These are phyloP conservation scores for Helicocarpus griseus DNA, from an alignment of 2,329 filamentous ascomycete genomes.

Conservation along the genomic window DNA sequence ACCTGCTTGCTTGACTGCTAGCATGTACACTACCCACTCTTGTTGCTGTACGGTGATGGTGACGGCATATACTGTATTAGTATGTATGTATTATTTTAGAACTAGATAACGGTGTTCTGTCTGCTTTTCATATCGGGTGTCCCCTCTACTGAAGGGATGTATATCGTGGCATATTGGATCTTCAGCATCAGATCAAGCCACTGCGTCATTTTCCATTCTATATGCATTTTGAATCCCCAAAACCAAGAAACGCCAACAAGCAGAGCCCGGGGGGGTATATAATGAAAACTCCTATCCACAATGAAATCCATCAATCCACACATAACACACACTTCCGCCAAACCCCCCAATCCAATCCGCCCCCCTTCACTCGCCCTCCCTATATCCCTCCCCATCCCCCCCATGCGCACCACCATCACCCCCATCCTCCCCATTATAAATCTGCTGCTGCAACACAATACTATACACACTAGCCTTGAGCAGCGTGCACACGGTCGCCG, in stretches of 20 bases:
- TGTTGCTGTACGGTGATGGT: not conserved
- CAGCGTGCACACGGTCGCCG: slow-evolving; percentile 85
- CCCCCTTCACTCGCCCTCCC: slow-evolving; percentile 12
- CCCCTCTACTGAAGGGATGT: too few species aligned
- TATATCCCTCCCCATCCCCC: slow-evolving; percentile 14
- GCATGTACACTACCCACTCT: not conserved
- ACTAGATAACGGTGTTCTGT: not conserved
- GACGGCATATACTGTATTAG: slow-evolving; percentile 7
- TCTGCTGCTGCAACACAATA: slow-evolving; percentile 96
- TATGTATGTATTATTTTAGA: slow-evolving; percentile 6
- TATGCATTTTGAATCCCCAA: too few species aligned
- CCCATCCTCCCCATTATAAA: slow-evolving; percentile 52
- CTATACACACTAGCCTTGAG: slow-evolving; percentile 98
- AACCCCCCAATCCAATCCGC: slow-evolving; percentile 6
- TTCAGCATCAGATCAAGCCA: too few species aligned
- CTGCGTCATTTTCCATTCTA: too few species aligned
- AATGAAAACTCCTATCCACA: too few species aligned
- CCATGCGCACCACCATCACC: slow-evolving; percentile 21
- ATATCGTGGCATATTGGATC: too few species aligned
- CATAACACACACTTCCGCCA: not conserved
- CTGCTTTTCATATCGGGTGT: not conserved
- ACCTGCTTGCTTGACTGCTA: not conserved
- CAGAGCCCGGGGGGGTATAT: too few species aligned
- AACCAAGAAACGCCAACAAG: too few species aligned
- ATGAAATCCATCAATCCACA: too few species aligned